Conservation (phyloP, 129 eudicot genomes). For the Silybum marianum region DNA sequence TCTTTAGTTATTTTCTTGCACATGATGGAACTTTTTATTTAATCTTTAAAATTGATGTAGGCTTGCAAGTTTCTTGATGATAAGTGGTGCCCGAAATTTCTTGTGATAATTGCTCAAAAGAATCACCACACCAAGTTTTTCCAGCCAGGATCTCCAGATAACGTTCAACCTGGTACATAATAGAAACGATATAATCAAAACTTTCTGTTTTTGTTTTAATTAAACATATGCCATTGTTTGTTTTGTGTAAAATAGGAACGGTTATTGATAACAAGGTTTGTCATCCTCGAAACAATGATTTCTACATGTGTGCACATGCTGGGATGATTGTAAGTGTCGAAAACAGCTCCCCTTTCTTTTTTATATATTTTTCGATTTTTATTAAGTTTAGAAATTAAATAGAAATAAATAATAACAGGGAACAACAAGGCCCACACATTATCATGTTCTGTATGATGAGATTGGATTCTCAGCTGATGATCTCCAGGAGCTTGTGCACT, state of each 20-base stretch:
- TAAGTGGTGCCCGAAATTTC: conserved; percentile 72
- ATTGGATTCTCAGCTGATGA: conserved; percentile 79
- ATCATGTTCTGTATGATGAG: conserved; percentile 78
- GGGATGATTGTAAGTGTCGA: conserved; percentile 71
- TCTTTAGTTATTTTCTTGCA: background rate
- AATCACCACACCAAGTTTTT: conserved; percentile 84
- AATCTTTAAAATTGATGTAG: conserved; percentile 27
- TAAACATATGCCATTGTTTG: background rate
- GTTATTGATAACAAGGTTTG: conserved; percentile 74
- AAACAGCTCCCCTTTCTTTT: background rate
- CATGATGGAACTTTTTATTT: background rate
- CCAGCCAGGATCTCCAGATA: conserved; percentile 65
- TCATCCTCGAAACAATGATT: conserved; percentile 70
- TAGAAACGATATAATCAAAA: background rate
- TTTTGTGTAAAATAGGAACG: conserved; percentile 48
- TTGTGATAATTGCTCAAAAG: conserved; percentile 73
- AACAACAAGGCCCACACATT: conserved; percentile 85
- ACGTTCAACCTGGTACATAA: conserved; percentile 71
- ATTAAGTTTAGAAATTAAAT: background rate
- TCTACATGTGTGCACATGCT: conserved; percentile 71
- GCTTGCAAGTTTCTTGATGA: conserved; percentile 83
- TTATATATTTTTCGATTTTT: background rate
- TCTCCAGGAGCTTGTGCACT: conserved; percentile 80
- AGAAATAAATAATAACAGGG: conserved; percentile 48
- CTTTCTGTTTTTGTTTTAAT: background rate